phyloP scores from a whole-genome alignment of 2,329 filamentous ascomycete genomes.

The Fusarium phyllophilum region DNA sequence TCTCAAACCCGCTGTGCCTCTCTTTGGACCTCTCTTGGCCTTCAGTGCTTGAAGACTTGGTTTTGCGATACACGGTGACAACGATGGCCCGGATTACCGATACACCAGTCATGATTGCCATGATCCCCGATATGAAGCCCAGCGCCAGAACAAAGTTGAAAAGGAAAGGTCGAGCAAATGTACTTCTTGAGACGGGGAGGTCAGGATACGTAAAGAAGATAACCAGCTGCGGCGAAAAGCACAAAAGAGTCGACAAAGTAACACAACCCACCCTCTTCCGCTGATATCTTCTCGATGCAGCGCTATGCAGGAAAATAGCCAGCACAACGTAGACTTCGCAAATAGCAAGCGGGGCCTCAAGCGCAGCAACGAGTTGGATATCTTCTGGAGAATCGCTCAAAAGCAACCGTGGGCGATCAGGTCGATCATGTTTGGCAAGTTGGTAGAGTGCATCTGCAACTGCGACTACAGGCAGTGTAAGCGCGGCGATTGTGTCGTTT shows the following conservation, averaged over 20 bases:
- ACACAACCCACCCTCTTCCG: background rate
- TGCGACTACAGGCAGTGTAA: background rate
- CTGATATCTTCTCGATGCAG: background rate
- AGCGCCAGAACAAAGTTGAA: background rate
- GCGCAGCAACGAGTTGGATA: background rate
- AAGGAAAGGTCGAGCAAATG: background rate
- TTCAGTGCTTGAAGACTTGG: background rate
- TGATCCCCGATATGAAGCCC: background rate
- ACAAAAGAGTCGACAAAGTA: background rate
- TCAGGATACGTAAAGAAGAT: background rate
- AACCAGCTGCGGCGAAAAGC: background rate
- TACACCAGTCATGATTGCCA: background rate
- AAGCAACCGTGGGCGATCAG: background rate
- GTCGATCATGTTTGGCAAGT: background rate
- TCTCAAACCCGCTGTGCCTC: background rate
- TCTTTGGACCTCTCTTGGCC: fast-evolving
- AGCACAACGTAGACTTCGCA: background rate
- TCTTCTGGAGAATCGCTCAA: background rate
- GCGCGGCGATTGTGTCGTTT: background rate
- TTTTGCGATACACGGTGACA: background rate
- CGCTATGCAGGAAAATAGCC: background rate
- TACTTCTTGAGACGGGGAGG: background rate
- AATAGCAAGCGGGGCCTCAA: background rate
- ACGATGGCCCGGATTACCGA: background rate
- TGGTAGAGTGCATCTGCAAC: background rate